Evolutionary conservation across 768 basidiomycete species (phyloP).

Genomic region (Serpula lacrymans): DNA sequence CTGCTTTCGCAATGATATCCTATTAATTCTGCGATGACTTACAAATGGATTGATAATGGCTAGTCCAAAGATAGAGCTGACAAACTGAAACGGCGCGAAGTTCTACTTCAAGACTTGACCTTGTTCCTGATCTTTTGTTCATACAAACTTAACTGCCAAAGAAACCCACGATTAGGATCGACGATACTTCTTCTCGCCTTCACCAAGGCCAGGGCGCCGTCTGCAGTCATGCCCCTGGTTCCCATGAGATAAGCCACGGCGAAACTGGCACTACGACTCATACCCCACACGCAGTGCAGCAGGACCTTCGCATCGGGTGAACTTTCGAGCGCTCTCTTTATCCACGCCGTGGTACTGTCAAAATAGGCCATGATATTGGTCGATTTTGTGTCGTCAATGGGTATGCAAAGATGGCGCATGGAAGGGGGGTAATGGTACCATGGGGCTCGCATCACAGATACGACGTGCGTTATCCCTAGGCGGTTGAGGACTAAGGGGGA

Average conservation of each 20-base stretch:
- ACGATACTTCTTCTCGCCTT: constrained; percentile 19
- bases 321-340: constrained; percentile 7
- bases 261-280: constrained; percentile 26
- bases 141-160: constrained; percentile 25
- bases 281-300: constrained; percentile 29
- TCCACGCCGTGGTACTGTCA: constrained; percentile 7
- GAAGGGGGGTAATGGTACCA: constrained; percentile 1
- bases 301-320: constrained; percentile 10
- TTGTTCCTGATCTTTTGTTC: constrained; percentile 3
- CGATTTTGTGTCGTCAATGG: constrained; percentile 10
- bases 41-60: constrained; percentile 20
- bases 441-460: constrained; percentile 13
- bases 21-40: neutral
- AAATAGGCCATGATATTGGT: constrained; percentile 12
- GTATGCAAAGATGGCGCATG: constrained; percentile 7
- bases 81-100: too few relatives aligned
- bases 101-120: neutral
- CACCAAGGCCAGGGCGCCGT: constrained; percentile 19
- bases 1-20: neutral
- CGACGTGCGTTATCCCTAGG: constrained; percentile 28
- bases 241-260: constrained; percentile 26
- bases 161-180: constrained; percentile 30
- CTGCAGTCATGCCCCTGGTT: constrained; percentile 19
- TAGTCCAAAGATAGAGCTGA: constrained; percentile 1
- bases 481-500: constrained; percentile 12